A percentile compares a stretch with the other conserved stretches of the same genome.
These are phyloP conservation scores for Evernia prunastri DNA, from an alignment of 495 filamentous ascomycete genomes.

Conservation along the genomic window DNA sequence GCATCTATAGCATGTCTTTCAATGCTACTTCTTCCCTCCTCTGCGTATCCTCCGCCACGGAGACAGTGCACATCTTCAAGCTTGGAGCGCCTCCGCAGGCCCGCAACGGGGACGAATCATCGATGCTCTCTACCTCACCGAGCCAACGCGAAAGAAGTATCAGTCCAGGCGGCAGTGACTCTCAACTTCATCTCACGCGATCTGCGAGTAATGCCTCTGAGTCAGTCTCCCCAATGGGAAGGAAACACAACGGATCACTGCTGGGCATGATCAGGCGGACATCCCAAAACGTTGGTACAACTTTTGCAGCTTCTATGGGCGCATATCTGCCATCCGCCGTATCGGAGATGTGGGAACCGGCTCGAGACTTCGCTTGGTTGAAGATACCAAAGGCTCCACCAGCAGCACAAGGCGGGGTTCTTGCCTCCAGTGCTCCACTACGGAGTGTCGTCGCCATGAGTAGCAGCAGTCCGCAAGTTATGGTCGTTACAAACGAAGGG, in stretches of 20 bases:
- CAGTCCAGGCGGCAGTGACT: conserved; percentile 38
- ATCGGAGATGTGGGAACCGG: conserved; percentile 95
- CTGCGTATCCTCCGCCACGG: conserved; percentile 89
- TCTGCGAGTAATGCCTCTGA: conserved; percentile 28
- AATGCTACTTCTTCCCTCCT: conserved; percentile 88
- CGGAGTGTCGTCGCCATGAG: conserved; percentile 94
- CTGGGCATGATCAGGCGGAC: conserved; percentile 91
- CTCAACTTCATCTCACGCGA: conserved; percentile 28
- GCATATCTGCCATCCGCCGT: conserved; percentile 88
- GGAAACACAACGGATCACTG: conserved; percentile 59
- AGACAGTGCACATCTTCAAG: conserved; percentile 96
- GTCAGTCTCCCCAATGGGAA: conserved; percentile 33
- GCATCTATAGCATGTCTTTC: conserved; percentile 99
- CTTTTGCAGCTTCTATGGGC: conserved; percentile 78
- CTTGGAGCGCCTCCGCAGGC: conserved; percentile 41
- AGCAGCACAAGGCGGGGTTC: conserved; percentile 33
- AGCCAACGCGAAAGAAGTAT: conserved; percentile 35
- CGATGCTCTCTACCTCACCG: conserved; percentile 30
- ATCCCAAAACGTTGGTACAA: conserved; percentile 89
- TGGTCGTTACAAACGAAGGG: conserved; percentile 96
- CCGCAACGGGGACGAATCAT: conserved; percentile 29
- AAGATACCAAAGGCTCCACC: conserved; percentile 67
- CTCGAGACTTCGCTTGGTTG: conserved; percentile 91
- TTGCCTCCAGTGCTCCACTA: conserved; percentile 41
- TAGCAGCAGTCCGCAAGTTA: conserved; percentile 84